Conservation (phyloP, 495 filamentous ascomycete genomes). For the Xylaria longipes region DNA sequence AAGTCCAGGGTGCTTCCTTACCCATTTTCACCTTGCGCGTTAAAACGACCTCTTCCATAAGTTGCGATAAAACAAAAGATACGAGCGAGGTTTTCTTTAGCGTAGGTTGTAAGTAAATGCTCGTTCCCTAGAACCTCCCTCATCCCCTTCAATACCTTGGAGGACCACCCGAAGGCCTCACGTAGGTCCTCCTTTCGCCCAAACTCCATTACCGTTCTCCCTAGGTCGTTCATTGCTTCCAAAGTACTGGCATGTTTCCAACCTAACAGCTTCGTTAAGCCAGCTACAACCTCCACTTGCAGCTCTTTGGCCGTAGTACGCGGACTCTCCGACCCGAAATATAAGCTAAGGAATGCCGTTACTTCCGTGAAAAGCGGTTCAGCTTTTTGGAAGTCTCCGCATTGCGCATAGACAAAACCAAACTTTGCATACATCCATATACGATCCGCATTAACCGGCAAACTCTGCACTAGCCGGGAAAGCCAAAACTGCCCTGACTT, state of each 20-base stretch:
- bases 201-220: background rate
- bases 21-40: constrained; percentile 4
- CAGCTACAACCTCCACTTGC: background rate
- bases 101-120: background rate
- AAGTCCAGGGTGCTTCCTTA: background rate
- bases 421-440: constrained; percentile 68
- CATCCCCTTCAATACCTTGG: background rate
- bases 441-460: constrained; percentile 66
- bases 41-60: constrained; percentile 29
- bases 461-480: constrained; percentile 58
- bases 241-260: background rate
- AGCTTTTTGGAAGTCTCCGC: background rate
- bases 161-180: background rate
- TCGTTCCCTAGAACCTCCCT: background rate
- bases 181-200: background rate
- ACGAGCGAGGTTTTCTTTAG: constrained; percentile 1
- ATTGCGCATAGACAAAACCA: constrained; percentile 27
- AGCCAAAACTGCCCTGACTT: background rate
- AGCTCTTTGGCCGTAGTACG: background rate
- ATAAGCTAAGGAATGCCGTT: background rate
- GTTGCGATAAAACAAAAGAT: background rate
- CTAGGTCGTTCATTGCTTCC: constrained; percentile 4
- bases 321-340: background rate
- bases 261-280: background rate
- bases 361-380: background rate